phyloP scores from a whole-genome alignment of 116 monocot species.

The Thalassia testudinum region DNA sequence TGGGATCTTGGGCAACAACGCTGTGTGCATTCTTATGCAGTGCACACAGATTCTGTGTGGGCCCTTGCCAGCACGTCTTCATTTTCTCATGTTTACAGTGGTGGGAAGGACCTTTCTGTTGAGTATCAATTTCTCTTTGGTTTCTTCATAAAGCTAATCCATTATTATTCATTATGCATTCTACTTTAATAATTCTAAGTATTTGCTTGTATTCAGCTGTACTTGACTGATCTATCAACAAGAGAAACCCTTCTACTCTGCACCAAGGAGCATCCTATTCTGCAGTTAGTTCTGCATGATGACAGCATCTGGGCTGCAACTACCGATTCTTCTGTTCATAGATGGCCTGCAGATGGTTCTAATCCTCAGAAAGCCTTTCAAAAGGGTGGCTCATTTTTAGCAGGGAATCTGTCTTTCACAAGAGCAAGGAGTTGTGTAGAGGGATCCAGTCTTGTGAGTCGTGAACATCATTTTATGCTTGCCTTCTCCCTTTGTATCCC shows the following conservation, averaged over 20 bases:
- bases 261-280: constrained; percentile 69
- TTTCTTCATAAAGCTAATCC: neutral
- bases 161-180: too few species aligned
- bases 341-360: constrained; percentile 72
- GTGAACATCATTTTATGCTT: neutral
- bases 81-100: constrained; percentile 95
- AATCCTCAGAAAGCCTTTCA: constrained; percentile 72
- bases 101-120: constrained; percentile 93
- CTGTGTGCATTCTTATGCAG: constrained; percentile 96
- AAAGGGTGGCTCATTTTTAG: constrained; percentile 83
- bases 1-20: constrained; percentile 99
- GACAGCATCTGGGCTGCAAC: constrained; percentile 93
- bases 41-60: constrained; percentile 99
- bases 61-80: constrained; percentile 87
- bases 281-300: constrained; percentile 78
- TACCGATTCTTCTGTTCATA: constrained; percentile 80
- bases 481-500: too few species aligned
- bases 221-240: constrained; percentile 81
- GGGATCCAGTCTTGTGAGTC: constrained; percentile 82
- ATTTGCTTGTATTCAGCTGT: constrained; percentile 42
- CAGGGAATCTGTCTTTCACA: constrained; percentile 95
- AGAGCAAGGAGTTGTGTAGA: constrained; percentile 78
- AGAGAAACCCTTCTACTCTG: constrained; percentile 84
- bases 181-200: too few species aligned
- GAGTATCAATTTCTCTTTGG: constrained; percentile 12